Evolutionary conservation across 352 stramenopile genomes (phyloP), one percentile per base, ranked within the genome.

Genomic region (Globisporangium cederbergense): DNA sequence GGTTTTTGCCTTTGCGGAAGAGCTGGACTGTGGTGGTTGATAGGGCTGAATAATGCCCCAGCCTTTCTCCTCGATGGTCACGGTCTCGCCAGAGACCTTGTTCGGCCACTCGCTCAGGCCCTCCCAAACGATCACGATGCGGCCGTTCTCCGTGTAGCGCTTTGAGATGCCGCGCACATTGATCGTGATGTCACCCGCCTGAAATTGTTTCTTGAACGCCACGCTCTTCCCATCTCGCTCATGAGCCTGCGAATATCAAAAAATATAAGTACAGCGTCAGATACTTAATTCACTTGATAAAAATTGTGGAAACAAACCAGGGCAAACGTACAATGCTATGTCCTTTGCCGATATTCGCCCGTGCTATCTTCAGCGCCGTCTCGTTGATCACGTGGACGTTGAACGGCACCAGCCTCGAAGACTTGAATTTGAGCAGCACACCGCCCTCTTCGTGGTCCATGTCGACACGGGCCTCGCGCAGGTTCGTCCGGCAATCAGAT

Each of bases 21-120:
- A 40, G 34, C 34, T 40, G 7, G 34, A 11, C 34, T 40, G 7
- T 40, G 34, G 34, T 40, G 47, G 25, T 2, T 28, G n/a, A 53
- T 53, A 53, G 20, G 60, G 60, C 25, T 60, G 38, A 32, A 66
- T 60, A 18, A 60, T 34, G 0, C 28, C 40, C 61, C 61, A 67
- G 22, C 61, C 61, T 53, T 65, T 67, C 45, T 67, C 52, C 8
- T 67, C 14, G 32, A 67, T 55, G 18, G 14, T 43, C 9, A 67
- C 22, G 34, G 55, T 16, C 9, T 67, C 46, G 22, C 61, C 60
- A 34, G 53, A 36, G 0, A 13, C 3, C 6, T 67, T 45, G 22
- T 54, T 25, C 20, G 30, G 28, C 61, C 61, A 67, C 25, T 62
- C 54, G 14, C 52, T 67, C 7, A 62, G 32, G 28, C 61, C 61